phyloP scores from a whole-genome alignment of 2,329 filamentous ascomycete species.

The Cercospora nicotianae region DNA sequence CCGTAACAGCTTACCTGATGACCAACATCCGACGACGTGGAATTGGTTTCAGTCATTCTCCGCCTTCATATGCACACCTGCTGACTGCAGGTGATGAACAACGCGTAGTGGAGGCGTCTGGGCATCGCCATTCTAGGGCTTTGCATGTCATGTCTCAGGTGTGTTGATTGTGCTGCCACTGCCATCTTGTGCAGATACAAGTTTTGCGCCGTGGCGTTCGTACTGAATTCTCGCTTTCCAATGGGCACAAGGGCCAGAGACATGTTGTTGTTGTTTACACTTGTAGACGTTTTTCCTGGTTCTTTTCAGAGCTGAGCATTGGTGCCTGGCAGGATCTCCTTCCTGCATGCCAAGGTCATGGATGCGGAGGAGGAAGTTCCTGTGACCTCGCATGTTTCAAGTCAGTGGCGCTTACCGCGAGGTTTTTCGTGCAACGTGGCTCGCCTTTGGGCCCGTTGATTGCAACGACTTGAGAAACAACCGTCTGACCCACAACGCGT shows the following conservation, averaged over 20 bases:
- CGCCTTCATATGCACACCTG: background rate
- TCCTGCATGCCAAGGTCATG: background rate
- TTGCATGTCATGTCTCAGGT: background rate
- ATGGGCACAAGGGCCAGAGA: background rate
- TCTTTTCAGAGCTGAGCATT: background rate
- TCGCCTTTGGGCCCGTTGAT: background rate
- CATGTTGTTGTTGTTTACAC: background rate
- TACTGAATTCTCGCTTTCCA: background rate
- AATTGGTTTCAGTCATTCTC: background rate
- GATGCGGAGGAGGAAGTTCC: background rate
- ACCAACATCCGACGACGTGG: background rate
- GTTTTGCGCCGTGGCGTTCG: background rate
- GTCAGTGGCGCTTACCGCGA: background rate
- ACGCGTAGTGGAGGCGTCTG: background rate
- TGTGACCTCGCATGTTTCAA: background rate
- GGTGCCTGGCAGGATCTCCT: background rate
- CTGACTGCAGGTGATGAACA: background rate
- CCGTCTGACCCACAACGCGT: background rate
- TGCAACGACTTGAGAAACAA: background rate
- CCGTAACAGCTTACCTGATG: background rate
- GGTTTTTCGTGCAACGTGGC: background rate
- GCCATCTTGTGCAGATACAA: background rate
- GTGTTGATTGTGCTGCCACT: background rate
- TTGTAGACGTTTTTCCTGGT: background rate
- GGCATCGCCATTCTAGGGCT: background rate